Evolutionary conservation across 2,329 filamentous ascomycete species (phyloP), one percentile per base, ranked within the genome.

Genomic region (Tolypocladium capitatum): DNA sequence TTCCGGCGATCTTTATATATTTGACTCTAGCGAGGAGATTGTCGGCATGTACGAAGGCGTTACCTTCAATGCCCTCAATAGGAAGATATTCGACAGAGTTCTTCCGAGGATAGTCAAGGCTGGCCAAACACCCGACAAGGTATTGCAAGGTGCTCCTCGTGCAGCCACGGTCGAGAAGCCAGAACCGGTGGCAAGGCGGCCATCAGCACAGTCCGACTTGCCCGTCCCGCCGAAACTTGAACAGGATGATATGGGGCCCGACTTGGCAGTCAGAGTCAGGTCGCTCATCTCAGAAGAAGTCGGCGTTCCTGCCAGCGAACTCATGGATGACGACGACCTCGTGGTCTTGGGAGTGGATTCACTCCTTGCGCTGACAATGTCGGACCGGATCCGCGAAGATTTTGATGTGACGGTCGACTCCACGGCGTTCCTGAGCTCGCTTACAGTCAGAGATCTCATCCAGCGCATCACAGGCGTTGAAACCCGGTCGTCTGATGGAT

Each of bases 21-120:
- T 78, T 44, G 73, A 78, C 34, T 24, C 27, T 33, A 28, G 4
- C 3, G 20, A 34, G 20, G 32, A 46, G 33, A 35, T 46, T 13
- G 44, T 35, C 21, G 47, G 33, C 47, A 36, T 46, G 21, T 49
- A 46, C 40, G 47, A 49, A 9, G 38, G 43, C n/a, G 47, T 49
- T 18, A 78, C 62, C 83, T 84, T 69, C 75, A 80, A 61, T 72
- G 76, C 31, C 56, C 80, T 84, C 46, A 80, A 80, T 36, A 80
- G 81, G 57, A 76, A 76, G 56, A 70, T 81, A 21, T 68, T 85
- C 51, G 82, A 84, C 67, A 73, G 79, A 56, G 74, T 86, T 59
- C 65, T 85, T 51, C 81, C 82, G 8, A 40, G 11, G 14, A 6
- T 18, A 2, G 35, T 14, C 13, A 21, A 20, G 13, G 30, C 44